Conservation (phyloP, 2,329 filamentous ascomycete genomes). For the Gnomoniopsis smithogilvyi region DNA sequence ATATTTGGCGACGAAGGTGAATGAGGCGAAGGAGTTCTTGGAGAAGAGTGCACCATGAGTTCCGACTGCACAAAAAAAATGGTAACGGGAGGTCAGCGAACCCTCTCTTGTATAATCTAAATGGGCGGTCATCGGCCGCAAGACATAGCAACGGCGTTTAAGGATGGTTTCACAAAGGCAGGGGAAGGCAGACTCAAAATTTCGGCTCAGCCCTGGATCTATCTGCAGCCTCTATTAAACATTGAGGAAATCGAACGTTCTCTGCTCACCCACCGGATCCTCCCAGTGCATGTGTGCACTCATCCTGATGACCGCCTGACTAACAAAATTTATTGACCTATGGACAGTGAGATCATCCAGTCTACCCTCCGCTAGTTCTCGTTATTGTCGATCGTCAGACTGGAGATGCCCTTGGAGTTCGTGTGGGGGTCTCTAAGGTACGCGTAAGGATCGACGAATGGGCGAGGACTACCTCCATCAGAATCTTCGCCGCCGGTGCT, state of each 20-base stretch:
- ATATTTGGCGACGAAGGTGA: constrained; percentile 95
- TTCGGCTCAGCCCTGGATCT: constrained; percentile 6
- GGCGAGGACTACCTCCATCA: constrained; percentile 26
- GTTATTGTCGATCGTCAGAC: no score
- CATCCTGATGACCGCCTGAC: background rate
- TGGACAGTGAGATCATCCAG: background rate
- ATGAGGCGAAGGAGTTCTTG: constrained; percentile 94
- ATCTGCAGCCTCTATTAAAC: constrained; percentile 1
- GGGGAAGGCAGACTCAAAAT: background rate
- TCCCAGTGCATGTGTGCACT: background rate
- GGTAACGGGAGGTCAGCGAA: background rate
- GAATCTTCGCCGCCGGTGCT: constrained; percentile 28
- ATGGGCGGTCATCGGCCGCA: constrained; percentile 10
- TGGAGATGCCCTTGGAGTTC: constrained; percentile 3
- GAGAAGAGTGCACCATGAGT: constrained; percentile 61
- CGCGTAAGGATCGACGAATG: background rate
- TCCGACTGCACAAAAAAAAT: background rate
- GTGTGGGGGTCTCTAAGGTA: background rate
- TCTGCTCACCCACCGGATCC: constrained; percentile 11
- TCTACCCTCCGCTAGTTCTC: background rate
- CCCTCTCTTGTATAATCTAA: constrained; percentile 11
- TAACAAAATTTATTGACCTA: background rate
- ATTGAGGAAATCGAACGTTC: constrained; percentile 11
- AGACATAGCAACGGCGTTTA: constrained; percentile 23
- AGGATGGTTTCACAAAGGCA: background rate